Evolutionary conservation across 495 filamentous ascomycete genomes (phyloP).

Genomic region (Aspergillus nidulans): DNA sequence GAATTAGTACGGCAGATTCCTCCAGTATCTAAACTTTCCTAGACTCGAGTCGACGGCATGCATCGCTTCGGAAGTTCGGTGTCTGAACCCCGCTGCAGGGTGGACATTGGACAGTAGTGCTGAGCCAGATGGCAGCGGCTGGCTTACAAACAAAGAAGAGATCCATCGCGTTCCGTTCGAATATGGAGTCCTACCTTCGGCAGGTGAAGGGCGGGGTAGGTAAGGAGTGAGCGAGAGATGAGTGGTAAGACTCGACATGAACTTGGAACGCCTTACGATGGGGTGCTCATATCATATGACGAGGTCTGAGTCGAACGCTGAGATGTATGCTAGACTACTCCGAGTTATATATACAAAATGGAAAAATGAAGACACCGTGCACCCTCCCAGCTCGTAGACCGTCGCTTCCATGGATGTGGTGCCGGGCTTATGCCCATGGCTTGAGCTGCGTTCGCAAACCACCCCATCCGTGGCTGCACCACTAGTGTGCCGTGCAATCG

Average conservation of each 20-base stretch:
- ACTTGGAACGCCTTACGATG: background rate
- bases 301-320: background rate
- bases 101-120: conserved; percentile 1
- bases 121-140: background rate
- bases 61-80: background rate
- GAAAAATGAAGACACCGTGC: background rate
- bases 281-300: background rate
- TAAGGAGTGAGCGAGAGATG: background rate
- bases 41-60: background rate
- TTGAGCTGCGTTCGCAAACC: background rate
- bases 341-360: background rate
- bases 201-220: background rate
- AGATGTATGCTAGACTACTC: background rate
- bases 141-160: too few relatives aligned
- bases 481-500: background rate
- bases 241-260: background rate
- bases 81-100: background rate
- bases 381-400: background rate
- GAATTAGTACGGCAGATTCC: background rate
- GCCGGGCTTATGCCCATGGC: background rate
- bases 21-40: too few relatives aligned
- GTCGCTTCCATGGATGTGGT: background rate
- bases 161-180: background rate
- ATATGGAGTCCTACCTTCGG: too few relatives aligned
- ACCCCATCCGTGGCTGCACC: background rate